A percentile compares a stretch with the other conserved stretches of the same genome.
Evolutionary conservation across 768 basidiomycete genomes (phyloP).

Genomic region (Suillus lakei): DNA sequence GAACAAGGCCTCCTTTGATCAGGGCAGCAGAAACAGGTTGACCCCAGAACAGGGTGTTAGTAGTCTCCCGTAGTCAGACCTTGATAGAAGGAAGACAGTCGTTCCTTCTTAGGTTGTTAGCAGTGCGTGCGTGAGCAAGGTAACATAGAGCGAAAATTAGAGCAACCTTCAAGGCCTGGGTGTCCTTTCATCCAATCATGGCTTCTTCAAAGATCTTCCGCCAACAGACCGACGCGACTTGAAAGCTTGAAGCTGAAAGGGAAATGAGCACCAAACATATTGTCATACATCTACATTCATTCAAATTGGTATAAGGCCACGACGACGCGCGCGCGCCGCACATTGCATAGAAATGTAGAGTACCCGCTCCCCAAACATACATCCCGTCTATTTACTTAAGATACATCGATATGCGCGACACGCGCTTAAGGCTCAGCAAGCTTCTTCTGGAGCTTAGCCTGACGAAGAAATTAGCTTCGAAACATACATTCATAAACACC

Average conservation of each 20-base stretch:
- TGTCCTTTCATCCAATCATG: background rate
- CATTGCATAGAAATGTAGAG: background rate
- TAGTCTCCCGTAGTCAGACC: too few relatives aligned
- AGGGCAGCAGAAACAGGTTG: conserved; percentile 61
- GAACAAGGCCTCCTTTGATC: conserved; percentile 44
- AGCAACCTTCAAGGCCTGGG: background rate
- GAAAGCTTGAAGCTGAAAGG: too few relatives aligned
- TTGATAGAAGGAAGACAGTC: too few relatives aligned
- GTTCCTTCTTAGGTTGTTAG: too few relatives aligned
- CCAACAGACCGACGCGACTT: too few relatives aligned
- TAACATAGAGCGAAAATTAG: background rate
- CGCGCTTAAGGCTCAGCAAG: conserved; percentile 33
- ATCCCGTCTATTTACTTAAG: background rate
- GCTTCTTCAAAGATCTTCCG: background rate
- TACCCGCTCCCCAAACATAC: background rate
- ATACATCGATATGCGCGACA: background rate
- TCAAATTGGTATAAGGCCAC: background rate
- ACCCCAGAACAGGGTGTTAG: conserved; percentile 51
- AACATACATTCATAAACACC: background rate
- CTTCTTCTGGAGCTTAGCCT: conserved; percentile 53
- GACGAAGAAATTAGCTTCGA: conserved; percentile 19
- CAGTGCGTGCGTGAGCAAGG: background rate
- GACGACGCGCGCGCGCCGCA: background rate
- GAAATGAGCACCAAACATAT: background rate
- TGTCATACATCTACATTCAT: background rate